Base-by-base conservation (phyloP, 257 asterid genomes). In the Salvia rosmarinus region DNA sequence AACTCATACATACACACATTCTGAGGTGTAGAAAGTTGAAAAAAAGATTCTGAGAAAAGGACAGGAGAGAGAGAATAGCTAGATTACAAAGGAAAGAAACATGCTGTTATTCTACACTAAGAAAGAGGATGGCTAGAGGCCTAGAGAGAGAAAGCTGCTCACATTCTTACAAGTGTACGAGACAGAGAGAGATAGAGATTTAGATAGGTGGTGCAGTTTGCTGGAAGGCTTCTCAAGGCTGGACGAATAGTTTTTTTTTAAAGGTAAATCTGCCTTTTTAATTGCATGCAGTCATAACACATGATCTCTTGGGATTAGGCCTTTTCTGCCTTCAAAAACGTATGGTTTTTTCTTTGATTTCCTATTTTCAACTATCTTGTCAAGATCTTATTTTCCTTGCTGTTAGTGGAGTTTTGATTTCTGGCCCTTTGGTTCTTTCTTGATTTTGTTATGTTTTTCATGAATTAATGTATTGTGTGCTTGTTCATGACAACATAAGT, bases 221-320 rank as follows among this genome's bases (percentile, higher is more conserved):
- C 82, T 74, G 58, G 76, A 79, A 76, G 85, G 76, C 16, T 74
- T 68, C 80, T 87, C 80, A 81, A 76, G 84, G 66, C 47, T 66
- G 83, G 77, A 82, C 76, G 67, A 46, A 69, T 51, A 79, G 52
- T 62, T 72, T 40, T 77, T 59, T 25, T 25, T 25, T 25, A 25
- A 62, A 75, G 76, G 81, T 68, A 16, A 56, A 28, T 71, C 16
- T 57, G 28, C 61, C 35, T 37, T 50, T 77, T 61, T 19, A 20
- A 61, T 43, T 79, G 59, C 73, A 52, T 71, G 61, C 32, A 58
- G 47, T 60, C 9, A 19, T 58, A 25, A 46, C 32, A 35, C 23
- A 44, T 34, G 37, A 17, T 74, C 65, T 55, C 75, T 64, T 75
- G 75, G 77, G 76, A 79, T 82, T 79, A 64, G 83, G 52, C 59